phyloP scores from a whole-genome alignment of 768 basidiomycete species.

The Naganishia vishniacii region DNA sequence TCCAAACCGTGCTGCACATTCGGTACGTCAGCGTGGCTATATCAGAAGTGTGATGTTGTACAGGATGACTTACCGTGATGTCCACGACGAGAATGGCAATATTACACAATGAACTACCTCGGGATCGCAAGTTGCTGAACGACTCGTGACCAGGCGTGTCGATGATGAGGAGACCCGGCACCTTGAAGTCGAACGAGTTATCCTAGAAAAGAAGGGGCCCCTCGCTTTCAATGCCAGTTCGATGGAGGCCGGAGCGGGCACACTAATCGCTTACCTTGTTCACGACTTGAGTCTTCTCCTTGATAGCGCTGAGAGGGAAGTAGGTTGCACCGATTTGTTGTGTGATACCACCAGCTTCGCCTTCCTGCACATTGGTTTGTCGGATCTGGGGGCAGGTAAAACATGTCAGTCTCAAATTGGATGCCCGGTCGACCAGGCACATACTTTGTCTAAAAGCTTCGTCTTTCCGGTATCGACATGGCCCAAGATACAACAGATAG shows the following conservation, averaged over 20 bases:
- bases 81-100: constrained; percentile 98
- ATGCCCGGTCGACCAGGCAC: constrained; percentile 23
- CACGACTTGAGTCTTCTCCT: constrained; percentile 85
- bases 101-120: constrained; percentile 95
- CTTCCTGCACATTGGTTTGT: constrained; percentile 98
- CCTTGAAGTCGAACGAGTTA: constrained; percentile 81
- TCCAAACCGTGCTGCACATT: constrained; percentile 79
- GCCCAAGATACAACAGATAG: constrained; percentile 97
- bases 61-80: constrained; percentile 70
- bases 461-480: constrained; percentile 99
- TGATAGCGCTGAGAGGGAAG: constrained; percentile 93
- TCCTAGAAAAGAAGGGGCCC: constrained; percentile 58
- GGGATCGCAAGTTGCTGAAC: constrained; percentile 90
- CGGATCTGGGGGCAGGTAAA: constrained; percentile 87
- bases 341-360: constrained; percentile 98
- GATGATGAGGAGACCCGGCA: constrained; percentile 90
- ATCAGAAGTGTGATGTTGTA: no score
- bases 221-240: no score
- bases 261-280: constrained; percentile 64
- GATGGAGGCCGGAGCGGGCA: no score
- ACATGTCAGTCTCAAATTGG: constrained; percentile 17
- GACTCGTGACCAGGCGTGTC: constrained; percentile 99
- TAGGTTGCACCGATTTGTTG: constrained; percentile 99
- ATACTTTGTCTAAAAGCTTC: constrained; percentile 88
- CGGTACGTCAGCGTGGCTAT: neutral